Percentiles rank a stretch among this genome's conserved stretches.
Evolutionary conservation across 768 basidiomycete species (phyloP).

Genomic region (Porpolomopsis calyptriformis): DNA sequence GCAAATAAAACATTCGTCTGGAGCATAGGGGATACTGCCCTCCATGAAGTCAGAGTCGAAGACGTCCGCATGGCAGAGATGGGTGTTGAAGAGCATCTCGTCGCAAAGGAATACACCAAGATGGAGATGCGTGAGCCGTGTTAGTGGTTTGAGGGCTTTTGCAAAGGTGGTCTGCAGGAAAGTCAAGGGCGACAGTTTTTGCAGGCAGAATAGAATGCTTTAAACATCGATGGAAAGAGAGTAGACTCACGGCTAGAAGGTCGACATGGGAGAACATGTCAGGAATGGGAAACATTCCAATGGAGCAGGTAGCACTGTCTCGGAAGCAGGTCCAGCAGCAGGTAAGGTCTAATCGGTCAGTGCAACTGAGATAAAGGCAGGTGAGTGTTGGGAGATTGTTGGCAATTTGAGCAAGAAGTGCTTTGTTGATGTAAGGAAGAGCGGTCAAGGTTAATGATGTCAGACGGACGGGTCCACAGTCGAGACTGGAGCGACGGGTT

Average conservation of each 20-base stretch:
- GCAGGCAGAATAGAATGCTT: conserved; percentile 6
- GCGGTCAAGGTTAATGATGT: conserved; percentile 39
- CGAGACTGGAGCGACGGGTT: conserved; percentile 11
- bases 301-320: conserved; percentile 41
- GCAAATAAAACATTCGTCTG: conserved; percentile 29
- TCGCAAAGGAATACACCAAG: conserved; percentile 57
- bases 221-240: too few species aligned
- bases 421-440: conserved; percentile 47
- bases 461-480: conserved; percentile 23
- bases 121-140: conserved; percentile 37
- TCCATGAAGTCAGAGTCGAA: conserved; percentile 14
- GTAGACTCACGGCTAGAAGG: conserved; percentile 44
- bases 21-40: conserved; percentile 17
- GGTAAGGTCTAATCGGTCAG: conserved; percentile 43
- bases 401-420: conserved; percentile 38
- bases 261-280: conserved; percentile 33
- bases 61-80: conserved; percentile 29
- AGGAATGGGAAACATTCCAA: conserved; percentile 52
- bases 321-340: conserved; percentile 61
- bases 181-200: not conserved
- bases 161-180: conserved; percentile 32
- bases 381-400: conserved; percentile 33
- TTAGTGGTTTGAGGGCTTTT: conserved; percentile 35
- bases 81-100: conserved; percentile 36
- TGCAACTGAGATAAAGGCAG: conserved; percentile 46